These are phyloP conservation scores for Neobulgaria alba DNA, from an alignment of 2,329 filamentous ascomycete species.

Conservation along the genomic window DNA sequence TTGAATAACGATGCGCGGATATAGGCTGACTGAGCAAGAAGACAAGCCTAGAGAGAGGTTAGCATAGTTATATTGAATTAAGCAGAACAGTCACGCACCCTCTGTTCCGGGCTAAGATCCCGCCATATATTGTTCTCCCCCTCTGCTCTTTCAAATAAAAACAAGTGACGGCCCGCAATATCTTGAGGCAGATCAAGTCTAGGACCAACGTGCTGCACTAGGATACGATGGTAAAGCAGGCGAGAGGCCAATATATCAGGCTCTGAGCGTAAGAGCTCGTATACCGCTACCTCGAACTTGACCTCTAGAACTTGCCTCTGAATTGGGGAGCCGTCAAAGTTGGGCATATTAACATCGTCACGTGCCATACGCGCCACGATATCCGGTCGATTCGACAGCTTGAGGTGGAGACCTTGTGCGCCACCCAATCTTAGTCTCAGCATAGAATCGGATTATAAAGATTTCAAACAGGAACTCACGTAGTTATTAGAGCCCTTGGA, in stretches of 20 bases:
- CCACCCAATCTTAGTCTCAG: conserved; percentile 1
- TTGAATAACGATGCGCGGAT: conserved; percentile 7
- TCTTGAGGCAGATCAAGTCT: conserved; percentile 3
- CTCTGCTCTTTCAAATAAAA: conserved; percentile 8
- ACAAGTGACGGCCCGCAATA: conserved; percentile 5
- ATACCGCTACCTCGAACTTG: conserved; percentile 17
- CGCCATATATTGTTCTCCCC: conserved; percentile 11
- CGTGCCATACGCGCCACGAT: conserved; percentile 16
- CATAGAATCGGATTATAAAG: conserved; percentile 2
- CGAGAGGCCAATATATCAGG: conserved; percentile 13
- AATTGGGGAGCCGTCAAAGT: conserved; percentile 10
- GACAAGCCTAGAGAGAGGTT: conserved; percentile 4
- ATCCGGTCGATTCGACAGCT: conserved; percentile 14
- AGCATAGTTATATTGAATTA: conserved; percentile 5
- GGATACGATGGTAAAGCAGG: conserved; percentile 17
- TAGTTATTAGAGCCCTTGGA: too few species aligned
- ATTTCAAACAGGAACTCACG: conserved; percentile 6
- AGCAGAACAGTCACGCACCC: conserved; percentile 2
- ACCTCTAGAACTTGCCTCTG: conserved; percentile 12
- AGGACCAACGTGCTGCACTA: conserved; percentile 7
- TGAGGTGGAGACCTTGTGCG: conserved; percentile 13
- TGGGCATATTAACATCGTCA: conserved; percentile 13
- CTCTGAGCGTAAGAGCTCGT: conserved; percentile 15
- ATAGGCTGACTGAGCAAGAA: conserved; percentile 6
- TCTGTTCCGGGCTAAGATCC: conserved; percentile 3